These are phyloP conservation scores for Alternaria burnsii DNA, from an alignment of 2,329 filamentous ascomycete genomes.

Conservation along the genomic window DNA sequence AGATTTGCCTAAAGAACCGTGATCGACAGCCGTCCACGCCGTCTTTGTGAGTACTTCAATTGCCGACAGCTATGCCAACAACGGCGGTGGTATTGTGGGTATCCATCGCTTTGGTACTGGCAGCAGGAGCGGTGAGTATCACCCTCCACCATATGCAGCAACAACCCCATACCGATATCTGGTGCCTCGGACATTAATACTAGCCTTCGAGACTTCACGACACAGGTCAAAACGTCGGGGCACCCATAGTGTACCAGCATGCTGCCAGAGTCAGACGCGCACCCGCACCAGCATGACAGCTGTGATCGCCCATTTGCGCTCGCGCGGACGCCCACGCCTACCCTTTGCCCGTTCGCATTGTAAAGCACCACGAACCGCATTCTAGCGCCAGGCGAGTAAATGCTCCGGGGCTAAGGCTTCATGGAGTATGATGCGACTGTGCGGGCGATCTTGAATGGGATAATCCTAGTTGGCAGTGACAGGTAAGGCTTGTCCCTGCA, in stretches of 20 bases:
- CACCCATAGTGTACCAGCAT: slow-evolving; percentile 14
- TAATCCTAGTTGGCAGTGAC: slow-evolving; percentile 8
- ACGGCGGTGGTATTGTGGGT: slow-evolving; percentile 26
- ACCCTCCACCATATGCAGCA: slow-evolving; percentile 5
- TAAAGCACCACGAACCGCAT: slow-evolving; percentile 14
- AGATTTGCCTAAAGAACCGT: slow-evolving; percentile 4
- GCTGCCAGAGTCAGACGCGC: slow-evolving; percentile 17
- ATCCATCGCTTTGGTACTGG: slow-evolving; percentile 14
- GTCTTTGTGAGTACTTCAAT: slow-evolving; percentile 6
- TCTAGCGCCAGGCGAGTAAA: slow-evolving; percentile 16
- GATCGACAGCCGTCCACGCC: slow-evolving; percentile 14
- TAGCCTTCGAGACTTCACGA: slow-evolving; percentile 12
- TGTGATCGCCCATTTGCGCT: slow-evolving; percentile 29
- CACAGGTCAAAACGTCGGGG: slow-evolving; percentile 31
- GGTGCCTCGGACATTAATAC: slow-evolving; percentile 9
- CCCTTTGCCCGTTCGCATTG: slow-evolving; percentile 20
- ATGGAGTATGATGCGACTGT: slow-evolving; percentile 10
- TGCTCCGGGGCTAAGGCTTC: slow-evolving; percentile 14
- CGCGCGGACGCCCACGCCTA: slow-evolving; percentile 15
- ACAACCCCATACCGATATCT: background rate
- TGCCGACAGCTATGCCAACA: slow-evolving; percentile 11
- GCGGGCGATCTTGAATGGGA: slow-evolving; percentile 10
- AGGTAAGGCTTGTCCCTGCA: slow-evolving; percentile 11
- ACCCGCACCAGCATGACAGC: slow-evolving; percentile 24
- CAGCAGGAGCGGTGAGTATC: slow-evolving; percentile 18